Evolutionary conservation across 768 basidiomycete species (phyloP), one percentile per base, ranked within the genome.

Genomic region (Lanmaoa rubissima): DNA sequence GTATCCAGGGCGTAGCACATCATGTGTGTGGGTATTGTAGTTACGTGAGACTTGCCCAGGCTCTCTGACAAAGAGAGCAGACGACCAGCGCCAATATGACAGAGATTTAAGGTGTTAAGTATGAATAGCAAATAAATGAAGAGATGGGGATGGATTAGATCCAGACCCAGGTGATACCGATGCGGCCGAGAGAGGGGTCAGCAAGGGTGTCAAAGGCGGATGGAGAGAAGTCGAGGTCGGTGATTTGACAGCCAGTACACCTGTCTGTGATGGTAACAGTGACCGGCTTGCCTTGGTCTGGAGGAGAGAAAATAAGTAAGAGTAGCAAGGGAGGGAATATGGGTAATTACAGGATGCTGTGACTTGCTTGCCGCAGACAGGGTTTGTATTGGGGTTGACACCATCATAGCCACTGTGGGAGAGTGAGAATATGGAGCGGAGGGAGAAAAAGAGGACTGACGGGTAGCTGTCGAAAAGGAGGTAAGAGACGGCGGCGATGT

Each of bases 331-430:
- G 8, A 12, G 16, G 2, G 1, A 53, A 39, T n/a, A 21, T 4
- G 17, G 3, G 6, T 6, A 73, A 78, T 69, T 73, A 88, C 88
- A 89, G 6, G 21, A 58, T 10, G 73, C 73, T 0, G 21, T 63
- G 53, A 88, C 72, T 52, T 73, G 61, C 64, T 72, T 77, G 61
- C 74, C 73, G 67, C 92, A 93, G 53, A 93, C 69, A 35, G 91
- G 89, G 75, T 94, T 92, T 53, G 60, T 65, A 70, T 92, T 93
- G 28, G 90, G 87, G 76, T 93, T 83, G 7, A 48, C 75, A 26
- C 80, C 79, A 17, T 71, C 50, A 67, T 83, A 87, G 11, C 77
- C 80, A 44, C 87, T 90, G 44, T 8, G 17, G 36, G 14, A 52
- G 40, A 42, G 24, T 54, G 50, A 61, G 60, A 16, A 26, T 38